Evolutionary conservation across 2,329 filamentous ascomycete genomes (phyloP).

Genomic region (Hymenotorrendiella dingleyae): DNA sequence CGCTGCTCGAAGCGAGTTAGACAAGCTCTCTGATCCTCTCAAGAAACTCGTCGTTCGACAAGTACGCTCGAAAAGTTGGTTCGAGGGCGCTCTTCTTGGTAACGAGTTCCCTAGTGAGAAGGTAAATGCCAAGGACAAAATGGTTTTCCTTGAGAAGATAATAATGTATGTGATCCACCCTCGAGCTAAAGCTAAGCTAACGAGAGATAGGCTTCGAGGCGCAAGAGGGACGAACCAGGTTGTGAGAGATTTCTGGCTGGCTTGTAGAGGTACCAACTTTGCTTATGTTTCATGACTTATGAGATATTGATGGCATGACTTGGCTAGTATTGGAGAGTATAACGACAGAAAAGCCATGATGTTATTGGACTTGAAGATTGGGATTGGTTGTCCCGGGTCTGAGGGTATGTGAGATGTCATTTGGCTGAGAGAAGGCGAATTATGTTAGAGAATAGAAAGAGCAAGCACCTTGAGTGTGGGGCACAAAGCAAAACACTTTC

Average conservation of each 20-base stretch:
- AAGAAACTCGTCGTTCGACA: slow-evolving; percentile 60
- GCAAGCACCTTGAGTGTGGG: no score
- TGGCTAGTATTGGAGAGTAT: no score
- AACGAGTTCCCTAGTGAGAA: slow-evolving; percentile 50
- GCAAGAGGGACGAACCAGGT: slow-evolving; percentile 58
- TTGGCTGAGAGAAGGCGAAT: no score
- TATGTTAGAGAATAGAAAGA: no score
- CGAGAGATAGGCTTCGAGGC: slow-evolving; percentile 58
- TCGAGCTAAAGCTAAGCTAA: no score
- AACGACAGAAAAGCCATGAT: no score
- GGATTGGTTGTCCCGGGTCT: no score
- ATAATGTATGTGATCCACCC: slow-evolving; percentile 49
- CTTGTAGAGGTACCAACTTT: slow-evolving; percentile 54
- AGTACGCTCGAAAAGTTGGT: slow-evolving; percentile 52
- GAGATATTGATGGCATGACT: no score
- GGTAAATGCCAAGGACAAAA: slow-evolving; percentile 53
- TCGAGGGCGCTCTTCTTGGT: slow-evolving; percentile 51
- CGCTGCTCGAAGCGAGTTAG: slow-evolving; percentile 65
- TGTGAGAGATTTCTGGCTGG: slow-evolving; percentile 68
- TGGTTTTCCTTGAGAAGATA: slow-evolving; percentile 59
- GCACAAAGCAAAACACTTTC: no score
- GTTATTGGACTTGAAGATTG: no score
- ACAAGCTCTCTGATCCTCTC: slow-evolving; percentile 63
- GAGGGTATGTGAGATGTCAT: no score
- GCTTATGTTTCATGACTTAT: slow-evolving; percentile 48